These are phyloP conservation scores for Pistacia atlantica DNA, from an alignment of 345 rosid genomes.

Conservation along the genomic window DNA sequence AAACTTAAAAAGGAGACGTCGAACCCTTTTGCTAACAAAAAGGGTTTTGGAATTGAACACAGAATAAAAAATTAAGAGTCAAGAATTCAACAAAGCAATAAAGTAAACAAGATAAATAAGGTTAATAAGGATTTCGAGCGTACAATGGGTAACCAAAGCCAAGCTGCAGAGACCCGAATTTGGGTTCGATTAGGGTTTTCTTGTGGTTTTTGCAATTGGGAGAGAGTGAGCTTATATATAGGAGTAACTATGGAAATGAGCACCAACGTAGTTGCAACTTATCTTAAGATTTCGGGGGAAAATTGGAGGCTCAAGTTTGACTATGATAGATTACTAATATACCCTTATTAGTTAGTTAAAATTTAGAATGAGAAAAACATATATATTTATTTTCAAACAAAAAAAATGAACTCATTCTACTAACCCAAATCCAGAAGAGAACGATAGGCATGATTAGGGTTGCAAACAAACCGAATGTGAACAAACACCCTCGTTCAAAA, in stretches of 20 bases:
- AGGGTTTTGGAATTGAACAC: not conserved
- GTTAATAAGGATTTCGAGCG: constrained; percentile 11
- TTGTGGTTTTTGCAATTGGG: constrained; percentile 7
- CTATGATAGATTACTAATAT: not conserved
- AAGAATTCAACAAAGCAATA: not conserved
- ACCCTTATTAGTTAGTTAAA: not conserved
- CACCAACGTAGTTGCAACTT: too few species aligned
- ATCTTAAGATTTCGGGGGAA: not conserved
- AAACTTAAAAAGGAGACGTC: not conserved
- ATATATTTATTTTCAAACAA: too few species aligned
- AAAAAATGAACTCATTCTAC: too few species aligned
- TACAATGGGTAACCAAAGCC: constrained; percentile 8
- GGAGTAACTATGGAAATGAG: constrained; percentile 21
- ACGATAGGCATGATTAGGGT: too few species aligned
- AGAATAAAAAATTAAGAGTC: not conserved
- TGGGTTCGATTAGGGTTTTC: constrained; percentile 23
- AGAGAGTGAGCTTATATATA: not conserved
- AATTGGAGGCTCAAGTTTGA: not conserved
- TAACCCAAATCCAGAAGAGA: too few species aligned
- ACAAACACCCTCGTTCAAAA: too few species aligned
- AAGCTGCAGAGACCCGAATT: constrained; percentile 21
- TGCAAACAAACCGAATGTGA: too few species aligned
- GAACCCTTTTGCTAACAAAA: not conserved
- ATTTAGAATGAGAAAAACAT: too few species aligned
- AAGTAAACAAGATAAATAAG: constrained; percentile 1